Base-by-base conservation (phyloP, 352 stramenopile species). In the Globisporangium viniferum region DNA sequence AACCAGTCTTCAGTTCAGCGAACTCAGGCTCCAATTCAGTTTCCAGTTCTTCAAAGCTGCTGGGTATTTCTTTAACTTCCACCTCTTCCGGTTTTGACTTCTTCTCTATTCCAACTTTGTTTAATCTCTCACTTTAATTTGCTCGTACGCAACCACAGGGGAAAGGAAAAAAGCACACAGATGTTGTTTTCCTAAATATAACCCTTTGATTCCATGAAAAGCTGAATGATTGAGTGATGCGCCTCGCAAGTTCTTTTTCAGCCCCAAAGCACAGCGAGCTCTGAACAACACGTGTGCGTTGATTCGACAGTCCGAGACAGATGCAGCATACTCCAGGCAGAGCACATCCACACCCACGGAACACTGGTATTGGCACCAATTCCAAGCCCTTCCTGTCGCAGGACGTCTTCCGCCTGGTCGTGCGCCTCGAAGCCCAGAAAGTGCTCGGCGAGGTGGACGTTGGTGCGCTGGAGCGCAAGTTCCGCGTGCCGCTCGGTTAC, bases 381-480 rank as follows among this genome's bases (percentile, higher is more conserved):
- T 12, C 39, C 24, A 46, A 59, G 36, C 81, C 83, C 20, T 88
- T 91, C 66, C 56, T 93, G 2, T 68, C 86, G 41, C 77, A 75
- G 44, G 86, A 93, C 24, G 76, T 91, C 35, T 93, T 93, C 67
- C 78, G 81, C 6, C 64, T 91, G n/a, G 67, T 93, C 33, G 68
- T 92, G 35, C 73, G 72, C 4, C 78, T 93, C 7, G 86, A 93
- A 39, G 68, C 71, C 1, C 81, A 91, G 48, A 86, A 90, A 68
- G 70, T 73, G 1, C 69, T 88, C 5, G 64, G 55, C 14, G 77
- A 88, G 10, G 77, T 89, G 12, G 81, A 92, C 54, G 70, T 86
- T 9, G 44, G 59, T 18, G 69, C 75, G n/a, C 73, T 93, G 12
- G 80, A 91, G 56, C 67, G 73, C 39, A 81, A 77, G 49, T 89